Conservation (phyloP, 768 basidiomycete species). For the Rhodocollybia butyracea region DNA sequence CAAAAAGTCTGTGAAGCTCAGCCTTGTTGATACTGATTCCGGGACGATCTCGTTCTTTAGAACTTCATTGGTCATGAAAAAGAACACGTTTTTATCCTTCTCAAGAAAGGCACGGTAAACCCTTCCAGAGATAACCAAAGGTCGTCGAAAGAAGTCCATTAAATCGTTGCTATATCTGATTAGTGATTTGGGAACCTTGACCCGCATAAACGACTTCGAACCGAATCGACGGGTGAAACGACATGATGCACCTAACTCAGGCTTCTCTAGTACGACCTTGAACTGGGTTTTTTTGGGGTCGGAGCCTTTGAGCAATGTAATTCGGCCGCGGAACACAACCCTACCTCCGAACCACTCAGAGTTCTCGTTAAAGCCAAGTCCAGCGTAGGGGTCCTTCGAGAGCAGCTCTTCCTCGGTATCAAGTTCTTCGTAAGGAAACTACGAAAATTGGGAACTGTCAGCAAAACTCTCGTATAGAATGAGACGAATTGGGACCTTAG, state of each 20-base stretch:
- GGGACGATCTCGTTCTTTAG: constrained; percentile 7
- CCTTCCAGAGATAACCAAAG: constrained; percentile 32
- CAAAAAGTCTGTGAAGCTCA: constrained; percentile 38
- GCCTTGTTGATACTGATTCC: constrained; percentile 8
- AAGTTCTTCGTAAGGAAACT: constrained; percentile 43
- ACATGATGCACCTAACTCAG: constrained; percentile 33
- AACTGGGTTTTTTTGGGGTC: constrained; percentile 12
- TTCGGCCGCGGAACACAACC: constrained; percentile 30
- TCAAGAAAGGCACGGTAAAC: constrained; percentile 40
- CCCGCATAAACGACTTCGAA: constrained; percentile 33
- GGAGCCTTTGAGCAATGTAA: constrained; percentile 7
- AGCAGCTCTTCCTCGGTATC: constrained; percentile 30
- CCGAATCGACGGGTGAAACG: constrained; percentile 40
- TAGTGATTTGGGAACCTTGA: constrained; percentile 24
- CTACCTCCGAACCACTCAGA: constrained; percentile 41
- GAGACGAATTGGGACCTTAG: constrained; percentile 10
- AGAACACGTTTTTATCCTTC: constrained; percentile 35
- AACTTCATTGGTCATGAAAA: constrained; percentile 33
- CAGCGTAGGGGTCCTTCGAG: constrained; percentile 4
- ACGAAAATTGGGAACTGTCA: not conserved
- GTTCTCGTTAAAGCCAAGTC: constrained; percentile 22
- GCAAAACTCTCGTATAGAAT: not conserved
- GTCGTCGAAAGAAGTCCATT: constrained; percentile 25
- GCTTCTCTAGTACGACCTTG: constrained; percentile 28
- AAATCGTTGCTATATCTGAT: constrained; percentile 18